Evolutionary conservation across 2,329 filamentous ascomycete genomes (phyloP).

Genomic region (Elsinoe fawcettii): DNA sequence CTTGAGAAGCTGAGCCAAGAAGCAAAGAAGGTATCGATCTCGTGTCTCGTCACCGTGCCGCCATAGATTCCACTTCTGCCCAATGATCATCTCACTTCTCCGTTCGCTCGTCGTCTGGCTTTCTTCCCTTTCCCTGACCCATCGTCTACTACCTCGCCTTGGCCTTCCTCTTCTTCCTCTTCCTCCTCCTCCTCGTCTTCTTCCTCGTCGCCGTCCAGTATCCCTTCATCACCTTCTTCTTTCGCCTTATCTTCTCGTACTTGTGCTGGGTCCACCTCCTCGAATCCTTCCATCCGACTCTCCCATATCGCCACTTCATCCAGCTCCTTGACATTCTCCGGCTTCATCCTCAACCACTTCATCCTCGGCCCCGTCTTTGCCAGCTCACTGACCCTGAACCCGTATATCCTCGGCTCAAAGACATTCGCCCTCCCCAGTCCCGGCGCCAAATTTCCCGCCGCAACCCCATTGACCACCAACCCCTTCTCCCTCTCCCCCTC

Average conservation of each 20-base stretch:
- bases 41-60: background rate
- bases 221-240: conserved; percentile 17
- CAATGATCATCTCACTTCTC: background rate
- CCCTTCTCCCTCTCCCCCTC: conserved; percentile 24
- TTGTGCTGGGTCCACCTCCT: conserved; percentile 19
- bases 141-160: conserved; percentile 46
- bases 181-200: conserved; percentile 16
- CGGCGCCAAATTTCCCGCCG: conserved; percentile 77
- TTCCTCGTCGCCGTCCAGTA: conserved; percentile 17
- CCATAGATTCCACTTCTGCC: background rate
- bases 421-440: conserved; percentile 74
- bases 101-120: conserved; percentile 34
- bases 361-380: conserved; percentile 86
- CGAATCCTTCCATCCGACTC: conserved; percentile 34
- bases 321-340: conserved; percentile 68
- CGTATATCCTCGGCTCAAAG: conserved; percentile 94
- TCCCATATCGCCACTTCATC: conserved; percentile 57
- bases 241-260: conserved; percentile 16
- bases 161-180: conserved; percentile 41
- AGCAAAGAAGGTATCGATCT: conserved; percentile 2
- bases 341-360: conserved; percentile 89
- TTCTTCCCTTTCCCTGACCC: conserved; percentile 16
- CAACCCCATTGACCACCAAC: conserved; percentile 70
- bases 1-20: conserved; percentile 8
- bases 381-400: conserved; percentile 86